Conservation (phyloP, 495 filamentous ascomycete species). For the Jackrogersella minutella region DNA sequence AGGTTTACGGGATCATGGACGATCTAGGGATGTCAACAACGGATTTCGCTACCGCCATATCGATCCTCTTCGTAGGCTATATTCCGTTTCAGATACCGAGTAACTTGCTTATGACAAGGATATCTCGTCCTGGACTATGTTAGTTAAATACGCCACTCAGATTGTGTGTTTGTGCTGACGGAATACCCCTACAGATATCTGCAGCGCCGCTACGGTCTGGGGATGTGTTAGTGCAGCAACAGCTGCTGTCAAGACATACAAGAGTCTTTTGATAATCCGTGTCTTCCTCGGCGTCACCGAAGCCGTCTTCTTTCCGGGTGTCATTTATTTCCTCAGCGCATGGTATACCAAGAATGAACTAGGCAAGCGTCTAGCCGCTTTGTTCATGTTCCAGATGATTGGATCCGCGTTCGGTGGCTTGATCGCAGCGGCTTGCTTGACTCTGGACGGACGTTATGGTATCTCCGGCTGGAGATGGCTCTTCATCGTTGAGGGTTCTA, state of each 20-base stretch:
- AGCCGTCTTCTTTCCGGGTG: neutral
- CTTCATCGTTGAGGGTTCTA: neutral
- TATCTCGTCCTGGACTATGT: neutral
- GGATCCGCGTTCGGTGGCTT: slow-evolving; percentile 1
- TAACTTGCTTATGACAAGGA: neutral
- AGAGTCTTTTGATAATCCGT: neutral
- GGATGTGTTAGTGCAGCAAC: neutral
- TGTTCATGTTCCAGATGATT: slow-evolving; percentile 5
- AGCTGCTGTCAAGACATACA: neutral
- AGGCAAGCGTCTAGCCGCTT: neutral
- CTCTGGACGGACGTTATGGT: neutral
- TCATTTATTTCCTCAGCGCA: neutral
- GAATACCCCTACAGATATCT: neutral
- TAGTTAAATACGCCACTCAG: neutral
- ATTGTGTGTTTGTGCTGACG: neutral
- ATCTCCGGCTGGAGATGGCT: neutral
- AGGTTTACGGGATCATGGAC: slow-evolving; percentile 1
- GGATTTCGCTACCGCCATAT: neutral
- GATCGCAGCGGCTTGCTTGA: neutral
- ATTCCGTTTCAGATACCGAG: neutral
- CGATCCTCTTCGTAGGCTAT: neutral
- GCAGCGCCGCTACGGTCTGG: neutral
- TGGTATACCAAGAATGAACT: slow-evolving; percentile 3
- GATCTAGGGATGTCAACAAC: neutral
- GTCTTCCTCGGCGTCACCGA: neutral